Conservation (phyloP, 345 rosid species). For the Bretschneidera sinensis region DNA sequence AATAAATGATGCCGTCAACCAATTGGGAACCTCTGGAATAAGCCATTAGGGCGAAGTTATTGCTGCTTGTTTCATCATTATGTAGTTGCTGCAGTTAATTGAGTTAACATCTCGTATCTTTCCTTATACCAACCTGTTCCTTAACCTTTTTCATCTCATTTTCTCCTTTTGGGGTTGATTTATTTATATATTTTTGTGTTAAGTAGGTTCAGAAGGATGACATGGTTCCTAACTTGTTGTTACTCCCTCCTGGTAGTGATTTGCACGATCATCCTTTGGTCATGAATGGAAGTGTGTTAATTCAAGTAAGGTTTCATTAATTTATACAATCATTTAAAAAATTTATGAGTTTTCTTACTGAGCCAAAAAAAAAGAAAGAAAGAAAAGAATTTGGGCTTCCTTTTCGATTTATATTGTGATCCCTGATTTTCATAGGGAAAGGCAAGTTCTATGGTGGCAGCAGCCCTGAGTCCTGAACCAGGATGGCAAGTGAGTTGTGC, state of each 20-base stretch:
- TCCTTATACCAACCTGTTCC: no score
- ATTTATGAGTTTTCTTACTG: no score
- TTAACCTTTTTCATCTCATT: not conserved
- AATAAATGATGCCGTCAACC: not conserved
- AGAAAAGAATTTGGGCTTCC: not conserved
- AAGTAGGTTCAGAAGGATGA: slow-evolving; percentile 74
- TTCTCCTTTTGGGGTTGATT: not conserved
- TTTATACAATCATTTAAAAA: no score
- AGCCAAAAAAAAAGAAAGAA: no score
- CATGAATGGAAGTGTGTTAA: slow-evolving; percentile 59
- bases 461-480: slow-evolving; percentile 69
- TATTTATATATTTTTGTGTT: not conserved
- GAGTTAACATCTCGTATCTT: no score
- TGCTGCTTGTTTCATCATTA: slow-evolving; percentile 2
- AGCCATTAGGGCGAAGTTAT: not conserved
- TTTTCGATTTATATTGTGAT: slow-evolving; percentile 7
- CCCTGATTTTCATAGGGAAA: slow-evolving; percentile 53
- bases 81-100: not conserved
- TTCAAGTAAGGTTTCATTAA: slow-evolving; percentile 48
- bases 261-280: slow-evolving; percentile 83
- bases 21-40: not conserved
- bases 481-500: slow-evolving; percentile 65
- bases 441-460: slow-evolving; percentile 94
- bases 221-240: slow-evolving; percentile 60
- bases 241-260: slow-evolving; percentile 75